Percentiles rank a stretch among this genome's conserved stretches.
Evolutionary conservation across 257 asterid species (phyloP).

Genomic region (Striga asiatica): DNA sequence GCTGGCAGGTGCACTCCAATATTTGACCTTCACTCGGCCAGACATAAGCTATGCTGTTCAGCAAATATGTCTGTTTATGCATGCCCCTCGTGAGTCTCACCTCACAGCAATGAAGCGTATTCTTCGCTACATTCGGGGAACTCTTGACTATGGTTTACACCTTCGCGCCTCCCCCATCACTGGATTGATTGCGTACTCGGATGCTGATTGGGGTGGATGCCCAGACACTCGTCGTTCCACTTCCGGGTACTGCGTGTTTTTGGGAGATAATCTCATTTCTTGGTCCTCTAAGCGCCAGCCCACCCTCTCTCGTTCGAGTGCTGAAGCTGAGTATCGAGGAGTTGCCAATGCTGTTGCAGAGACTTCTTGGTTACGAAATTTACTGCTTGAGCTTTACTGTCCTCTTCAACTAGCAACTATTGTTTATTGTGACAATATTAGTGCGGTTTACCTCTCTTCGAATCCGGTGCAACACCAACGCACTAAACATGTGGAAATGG

Average conservation of each 20-base stretch:
- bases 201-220: not conserved
- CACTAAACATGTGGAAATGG: too few relatives aligned
- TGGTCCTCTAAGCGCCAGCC: not conserved
- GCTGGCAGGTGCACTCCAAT: not conserved
- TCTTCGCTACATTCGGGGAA: not conserved
- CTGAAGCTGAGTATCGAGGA: not conserved
- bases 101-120: not conserved
- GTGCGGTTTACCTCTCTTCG: not conserved
- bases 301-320: not conserved
- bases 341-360: not conserved
- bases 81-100: not conserved
- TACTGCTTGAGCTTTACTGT: not conserved
- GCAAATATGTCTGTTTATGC: not conserved
- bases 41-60: not conserved
- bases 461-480: not conserved
- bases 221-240: not conserved
- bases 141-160: not conserved
- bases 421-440: not conserved
- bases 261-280: not conserved
- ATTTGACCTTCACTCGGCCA: not conserved
- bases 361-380: not conserved
- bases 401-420: not conserved
- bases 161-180: not conserved
- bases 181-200: not conserved
- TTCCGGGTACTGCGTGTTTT: not conserved